Base-by-base conservation (phyloP, 2,329 filamentous ascomycete genomes). In the Leptoxyphium fumago region DNA sequence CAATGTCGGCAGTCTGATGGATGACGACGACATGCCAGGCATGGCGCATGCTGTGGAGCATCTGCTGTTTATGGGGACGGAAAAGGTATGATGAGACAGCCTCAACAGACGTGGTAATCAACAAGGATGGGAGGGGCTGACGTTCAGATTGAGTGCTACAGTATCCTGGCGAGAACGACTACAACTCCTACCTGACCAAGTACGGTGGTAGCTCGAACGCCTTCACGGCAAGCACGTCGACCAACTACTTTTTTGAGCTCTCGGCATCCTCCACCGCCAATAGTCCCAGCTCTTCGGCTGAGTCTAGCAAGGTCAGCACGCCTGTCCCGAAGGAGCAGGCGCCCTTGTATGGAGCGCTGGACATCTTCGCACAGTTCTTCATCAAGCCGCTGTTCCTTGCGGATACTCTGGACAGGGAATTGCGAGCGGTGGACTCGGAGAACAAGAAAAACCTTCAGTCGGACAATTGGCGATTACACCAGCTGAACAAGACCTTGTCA, bases 391-490 rank as follows among this genome's bases (percentile, higher is more conserved):
- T 95, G 29, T 95, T 95, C 61, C 72, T 93, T 9, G 78, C 82
- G 43, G 85, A 79, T 51, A 91, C 87, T 0, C 64, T 95, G 41
- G 88, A 95, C 55, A 77, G 88, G 41, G 88, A 95, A 65, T 70
- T 95, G 49, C 79, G 75, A 51, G 88, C 88, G 1, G 88, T 95
- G 15, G 87, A 95, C 58, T 94, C 87, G 5, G 88, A 95, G 63
- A 94, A 95, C 67, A 94, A 94, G 73, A 95, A 95, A 74, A 95
- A 95, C 54, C 68, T 95, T 41, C 88, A 95, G 65, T 89, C 78
- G 60, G 88, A 95, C 57, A 75, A 76, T 45, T 94, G 88, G 86
- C 78, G 88, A 13, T 66, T 94, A 50, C 78, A 89, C 56, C 88
- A 95, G 64, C 72, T 95, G 18, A 83, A 85, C 59, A 94, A 94